Evolutionary conservation across 83 land plant species (phyloP), one percentile per base, ranked within the genome.

Genomic region (Thuja plicata): DNA sequence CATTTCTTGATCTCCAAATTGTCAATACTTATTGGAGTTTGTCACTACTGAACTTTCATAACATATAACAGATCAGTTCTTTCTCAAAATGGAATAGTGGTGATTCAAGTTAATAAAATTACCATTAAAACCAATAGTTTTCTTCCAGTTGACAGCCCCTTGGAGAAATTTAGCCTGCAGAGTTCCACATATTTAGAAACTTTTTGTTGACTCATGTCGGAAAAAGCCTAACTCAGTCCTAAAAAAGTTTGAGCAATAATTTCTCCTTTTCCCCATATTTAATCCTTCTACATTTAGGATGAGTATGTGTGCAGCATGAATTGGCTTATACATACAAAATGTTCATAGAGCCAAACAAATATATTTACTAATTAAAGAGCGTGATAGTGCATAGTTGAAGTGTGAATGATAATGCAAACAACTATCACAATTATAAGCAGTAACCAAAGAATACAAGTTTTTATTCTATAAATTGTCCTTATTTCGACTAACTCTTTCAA

Each of bases 121-220:
- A 96, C 99, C 99, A 88, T 97, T 92, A 89, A 97, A 98, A 40
- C 99, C 99, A 90, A 98, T 92, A 90, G 93, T 98, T 89, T 98
- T 97, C 93, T 98, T 98, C 87, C 92, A 96, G 11, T 92, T 94
- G 84, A 92, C 94, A 54, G 99, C 99, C 80, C 94, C 92, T 89
- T 94, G 90, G 91, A 98, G 89, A 87, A 98, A 98, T 21, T 55
- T 91, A 70, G 96, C 99, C 99, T 98, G 93, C 55, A 16, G 24
- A 88, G n/a, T 71, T 77, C 3, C 38, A 89, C 15, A 27, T 52
- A 82, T 19, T 38, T 46, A 88, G 55, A 89, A 77, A 37, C 12
- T 32, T 87, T 32, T 54, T 46, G 88, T 48, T 41, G 46, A 5
- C 30, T 45, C 11, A 11, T 3, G 30, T 34, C 15, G n/a, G 2